These are phyloP conservation scores for Pythium chondricola DNA, from an alignment of 352 stramenopile species.

Conservation along the genomic window DNA sequence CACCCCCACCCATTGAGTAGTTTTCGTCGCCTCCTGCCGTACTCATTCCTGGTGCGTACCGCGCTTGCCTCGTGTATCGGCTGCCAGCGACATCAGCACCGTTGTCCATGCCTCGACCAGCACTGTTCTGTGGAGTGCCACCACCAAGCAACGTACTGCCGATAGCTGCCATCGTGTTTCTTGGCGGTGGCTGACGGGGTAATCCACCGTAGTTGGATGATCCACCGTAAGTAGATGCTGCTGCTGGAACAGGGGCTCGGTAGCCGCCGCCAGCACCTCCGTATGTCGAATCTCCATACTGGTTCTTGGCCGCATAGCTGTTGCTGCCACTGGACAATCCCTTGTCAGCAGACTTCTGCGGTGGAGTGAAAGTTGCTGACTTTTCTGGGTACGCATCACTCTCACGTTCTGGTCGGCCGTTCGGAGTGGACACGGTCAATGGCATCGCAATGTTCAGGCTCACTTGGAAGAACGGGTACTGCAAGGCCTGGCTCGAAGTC, in stretches of 20 bases:
- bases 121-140: constrained; percentile 40
- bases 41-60: constrained; percentile 63
- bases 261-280: constrained; percentile 31
- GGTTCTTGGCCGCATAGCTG: constrained; percentile 40
- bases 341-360: constrained; percentile 42
- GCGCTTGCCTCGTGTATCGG: constrained; percentile 73
- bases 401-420: constrained; percentile 36
- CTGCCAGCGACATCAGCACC: constrained; percentile 47
- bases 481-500: constrained; percentile 90
- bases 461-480: constrained; percentile 94
- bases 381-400: constrained; percentile 28
- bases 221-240: constrained; percentile 9
- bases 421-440: constrained; percentile 63
- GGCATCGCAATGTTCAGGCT: constrained; percentile 71
- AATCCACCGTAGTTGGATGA: constrained; percentile 26
- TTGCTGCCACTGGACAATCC: constrained; percentile 40
- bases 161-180: constrained; percentile 68
- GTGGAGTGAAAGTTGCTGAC: constrained; percentile 45
- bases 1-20: constrained; percentile 33
- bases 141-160: constrained; percentile 57
- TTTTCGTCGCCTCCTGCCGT: constrained; percentile 53
- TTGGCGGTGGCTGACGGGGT: constrained; percentile 32
- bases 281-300: constrained; percentile 27
- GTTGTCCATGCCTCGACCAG: constrained; percentile 40
- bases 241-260: constrained; percentile 4